A percentile compares a stretch with the other conserved stretches of the same genome.
Conservation (phyloP, 2,329 filamentous ascomycete species). For the Chlorencoelia australis region DNA sequence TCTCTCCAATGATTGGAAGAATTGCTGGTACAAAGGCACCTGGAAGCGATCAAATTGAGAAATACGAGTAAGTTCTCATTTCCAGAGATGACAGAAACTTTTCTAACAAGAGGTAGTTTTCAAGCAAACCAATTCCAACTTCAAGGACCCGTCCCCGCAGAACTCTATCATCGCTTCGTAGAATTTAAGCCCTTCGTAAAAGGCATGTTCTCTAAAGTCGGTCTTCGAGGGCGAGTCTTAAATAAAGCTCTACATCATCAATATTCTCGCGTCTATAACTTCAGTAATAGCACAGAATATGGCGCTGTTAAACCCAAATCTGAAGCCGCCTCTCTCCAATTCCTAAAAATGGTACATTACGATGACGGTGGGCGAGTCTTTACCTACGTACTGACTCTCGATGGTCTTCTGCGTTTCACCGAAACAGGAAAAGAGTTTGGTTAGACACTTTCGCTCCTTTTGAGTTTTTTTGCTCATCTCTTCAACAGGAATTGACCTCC, state of each 20-base stretch:
- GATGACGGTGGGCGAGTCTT: slow-evolving; percentile 80
- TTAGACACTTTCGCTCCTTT: too few species aligned
- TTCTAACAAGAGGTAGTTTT: slow-evolving; percentile 47
- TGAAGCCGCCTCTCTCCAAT: slow-evolving; percentile 62
- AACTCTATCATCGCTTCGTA: slow-evolving; percentile 84
- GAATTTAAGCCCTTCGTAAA: slow-evolving; percentile 88
- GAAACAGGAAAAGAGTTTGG: slow-evolving; percentile 94
- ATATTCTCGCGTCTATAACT: slow-evolving; percentile 83
- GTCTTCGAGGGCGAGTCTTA: slow-evolving; percentile 68
- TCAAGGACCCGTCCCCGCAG: slow-evolving; percentile 66
- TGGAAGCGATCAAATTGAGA: slow-evolving; percentile 48
- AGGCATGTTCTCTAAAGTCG: slow-evolving; percentile 73
- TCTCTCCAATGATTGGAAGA: slow-evolving; percentile 79
- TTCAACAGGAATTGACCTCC: slow-evolving; percentile 81
- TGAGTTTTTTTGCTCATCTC: too few species aligned
- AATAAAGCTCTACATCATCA: slow-evolving; percentile 85
- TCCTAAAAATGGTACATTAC: slow-evolving; percentile 78
- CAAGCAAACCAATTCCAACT: slow-evolving; percentile 90
- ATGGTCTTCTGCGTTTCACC: slow-evolving; percentile 80
- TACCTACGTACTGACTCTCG: slow-evolving; percentile 84
- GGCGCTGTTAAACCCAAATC: slow-evolving; percentile 58
- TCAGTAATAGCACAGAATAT: slow-evolving; percentile 63
- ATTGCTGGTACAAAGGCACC: slow-evolving; percentile 64
- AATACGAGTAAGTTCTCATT: slow-evolving; percentile 57
- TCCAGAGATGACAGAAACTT: neutral